A percentile compares a stretch with the other conserved stretches of the same genome.
Conservation (phyloP, 2,329 filamentous ascomycete species). For the Neocucurbitaria cava region DNA sequence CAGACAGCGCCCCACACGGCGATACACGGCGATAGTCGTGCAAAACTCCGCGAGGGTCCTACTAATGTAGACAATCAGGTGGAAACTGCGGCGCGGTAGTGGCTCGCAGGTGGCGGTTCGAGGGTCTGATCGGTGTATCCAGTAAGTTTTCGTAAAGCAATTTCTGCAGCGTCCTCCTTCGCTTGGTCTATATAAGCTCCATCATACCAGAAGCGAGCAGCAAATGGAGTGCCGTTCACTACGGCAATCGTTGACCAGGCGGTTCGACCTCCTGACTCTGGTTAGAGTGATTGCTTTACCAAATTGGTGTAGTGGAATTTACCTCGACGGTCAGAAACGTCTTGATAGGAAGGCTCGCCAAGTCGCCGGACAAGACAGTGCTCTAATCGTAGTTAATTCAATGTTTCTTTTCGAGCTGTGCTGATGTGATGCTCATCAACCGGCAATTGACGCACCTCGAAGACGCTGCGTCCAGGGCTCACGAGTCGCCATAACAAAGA, state of each 20-base stretch:
- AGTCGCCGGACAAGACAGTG: slow-evolving; percentile 37
- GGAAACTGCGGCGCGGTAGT: slow-evolving; percentile 18
- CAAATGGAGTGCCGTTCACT: slow-evolving; percentile 33
- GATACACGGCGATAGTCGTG: not conserved
- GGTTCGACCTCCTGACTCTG: slow-evolving; percentile 42
- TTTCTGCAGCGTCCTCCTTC: slow-evolving; percentile 47
- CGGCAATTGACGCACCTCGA: slow-evolving; percentile 23
- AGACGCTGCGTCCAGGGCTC: slow-evolving; percentile 38
- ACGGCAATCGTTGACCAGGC: slow-evolving; percentile 45
- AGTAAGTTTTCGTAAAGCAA: slow-evolving; percentile 35
- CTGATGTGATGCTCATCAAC: not conserved
- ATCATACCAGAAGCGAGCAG: slow-evolving; percentile 49
- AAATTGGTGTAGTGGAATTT: not conserved
- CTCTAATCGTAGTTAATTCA: slow-evolving; percentile 30
- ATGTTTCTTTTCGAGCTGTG: slow-evolving; percentile 2
- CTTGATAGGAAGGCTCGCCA: slow-evolving; percentile 40
- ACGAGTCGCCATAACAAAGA: slow-evolving; percentile 25
- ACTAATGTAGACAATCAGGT: not conserved
- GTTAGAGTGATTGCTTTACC: not conserved
- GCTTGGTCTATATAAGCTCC: slow-evolving; percentile 41
- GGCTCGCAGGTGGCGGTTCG: slow-evolving; percentile 33
- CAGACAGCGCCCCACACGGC: not conserved
- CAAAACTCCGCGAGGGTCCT: not conserved
- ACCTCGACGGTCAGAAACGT: slow-evolving; percentile 49
- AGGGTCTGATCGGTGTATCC: slow-evolving; percentile 21